Base-by-base conservation (phyloP, 192 early-diverging fungal species). In the Lunasporangiospora selenospora region DNA sequence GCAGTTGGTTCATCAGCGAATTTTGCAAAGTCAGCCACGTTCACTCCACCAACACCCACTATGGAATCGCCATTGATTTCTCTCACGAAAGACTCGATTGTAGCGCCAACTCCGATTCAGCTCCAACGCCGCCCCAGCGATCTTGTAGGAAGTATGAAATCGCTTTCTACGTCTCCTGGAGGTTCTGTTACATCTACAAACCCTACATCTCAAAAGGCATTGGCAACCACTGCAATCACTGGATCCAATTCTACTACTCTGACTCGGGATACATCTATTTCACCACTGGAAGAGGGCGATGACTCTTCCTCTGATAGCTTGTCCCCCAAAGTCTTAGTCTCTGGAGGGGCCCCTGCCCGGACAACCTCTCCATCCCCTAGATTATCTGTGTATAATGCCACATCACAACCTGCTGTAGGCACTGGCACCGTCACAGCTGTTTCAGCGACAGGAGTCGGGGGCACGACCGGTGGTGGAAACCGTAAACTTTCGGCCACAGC, bases 191-290 rank as follows among this genome's bases (percentile, higher is more conserved):
- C 36, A 2, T 59, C 65, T 1, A 51, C 65, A 3, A 55, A 67
- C 19, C 55, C 51, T 7, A 57, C 56, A 7, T 43, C 53, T 15
- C 65, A 67, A 33, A 73, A 73, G 61, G 69, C 69, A 3, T 48
- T 63, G 7, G 69, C 60, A 13, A 73, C 69, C n/a, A 73, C 60
- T 3, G 63, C 60, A 24, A 63, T 55, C 3, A 73, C 59, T 2
- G 4, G 44, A n/a, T 29, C 49, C 13, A 24, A 6, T 32, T 34
- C 19, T 10, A 40, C 43, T 0, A 16, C 56, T 1, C 33, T 19
- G 10, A 11, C 7, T 36, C 3, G 21, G 4, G 56, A 31, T 37
- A 10, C 31, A 37, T 34, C 40, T 8, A n/a, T n/a, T 24, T 15
- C 38, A 18, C 12, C 6, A 10, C 36, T 9, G 4, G 51, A 4